phyloP scores from a whole-genome alignment of 164 flowering plant species.

The Stephania cephalantha region DNA sequence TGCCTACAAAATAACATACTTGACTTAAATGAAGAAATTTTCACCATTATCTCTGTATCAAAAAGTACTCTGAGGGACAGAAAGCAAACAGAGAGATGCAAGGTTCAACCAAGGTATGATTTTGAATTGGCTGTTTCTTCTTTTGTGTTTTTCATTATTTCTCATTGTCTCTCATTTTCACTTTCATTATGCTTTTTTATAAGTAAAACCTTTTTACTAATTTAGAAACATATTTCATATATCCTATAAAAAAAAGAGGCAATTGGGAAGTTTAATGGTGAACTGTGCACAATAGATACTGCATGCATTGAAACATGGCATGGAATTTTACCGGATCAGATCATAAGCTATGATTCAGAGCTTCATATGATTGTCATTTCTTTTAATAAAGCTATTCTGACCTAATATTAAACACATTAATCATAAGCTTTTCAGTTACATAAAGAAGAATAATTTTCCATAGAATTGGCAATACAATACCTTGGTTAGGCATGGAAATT shows the following conservation, averaged over 20 bases:
- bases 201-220: too few species aligned
- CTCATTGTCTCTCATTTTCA: too few species aligned
- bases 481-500: conserved; percentile 70
- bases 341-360: not conserved
- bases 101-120: too few species aligned
- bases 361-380: not conserved
- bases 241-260: not conserved
- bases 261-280: not conserved
- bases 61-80: not conserved
- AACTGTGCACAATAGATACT: not conserved
- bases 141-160: too few species aligned
- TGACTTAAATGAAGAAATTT: too few species aligned
- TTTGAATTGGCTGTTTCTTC: too few species aligned
- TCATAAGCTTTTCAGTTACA: not conserved
- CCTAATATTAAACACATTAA: not conserved
- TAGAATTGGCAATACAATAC: conserved; percentile 24
- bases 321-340: not conserved
- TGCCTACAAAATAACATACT: too few species aligned
- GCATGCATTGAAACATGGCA: not conserved
- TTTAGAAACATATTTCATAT: too few species aligned
- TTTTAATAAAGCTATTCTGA: not conserved
- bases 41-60: too few species aligned
- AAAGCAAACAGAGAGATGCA: too few species aligned
- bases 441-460: not conserved
- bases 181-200: too few species aligned